A percentile compares a stretch with the other conserved stretches of the same genome.
phyloP scores from a whole-genome alignment of 73 alveolate genomes.

The Uronychia binucleata region DNA sequence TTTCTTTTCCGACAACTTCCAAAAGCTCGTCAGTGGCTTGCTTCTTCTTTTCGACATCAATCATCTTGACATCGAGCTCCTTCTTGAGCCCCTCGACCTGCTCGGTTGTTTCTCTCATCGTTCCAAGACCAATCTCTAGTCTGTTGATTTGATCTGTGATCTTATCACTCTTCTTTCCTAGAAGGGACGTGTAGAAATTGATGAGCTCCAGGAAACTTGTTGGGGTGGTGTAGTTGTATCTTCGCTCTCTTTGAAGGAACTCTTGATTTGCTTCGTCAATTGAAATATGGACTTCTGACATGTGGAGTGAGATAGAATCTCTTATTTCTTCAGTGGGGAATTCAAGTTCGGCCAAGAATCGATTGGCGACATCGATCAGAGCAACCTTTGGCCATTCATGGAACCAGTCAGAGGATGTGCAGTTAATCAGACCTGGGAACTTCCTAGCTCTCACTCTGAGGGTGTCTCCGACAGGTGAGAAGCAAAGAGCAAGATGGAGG shows the following conservation, averaged over 20 bases:
- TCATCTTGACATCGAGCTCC: slow-evolving; percentile 97
- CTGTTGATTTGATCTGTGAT: slow-evolving; percentile 91
- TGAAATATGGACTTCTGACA: slow-evolving; percentile 97
- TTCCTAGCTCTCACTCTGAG: slow-evolving; percentile 99
- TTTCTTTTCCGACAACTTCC: slow-evolving; percentile 98
- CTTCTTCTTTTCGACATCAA: slow-evolving; percentile 97
- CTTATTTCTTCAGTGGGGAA: slow-evolving; percentile 79
- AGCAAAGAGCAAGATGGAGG: slow-evolving; percentile 85
- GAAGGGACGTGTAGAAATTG: slow-evolving; percentile 95
- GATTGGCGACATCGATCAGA: slow-evolving; percentile 96
- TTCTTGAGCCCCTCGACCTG: slow-evolving; percentile 97
- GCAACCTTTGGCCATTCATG: slow-evolving; percentile 99
- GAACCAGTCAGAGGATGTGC: slow-evolving; percentile 99
- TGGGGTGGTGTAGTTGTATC: slow-evolving; percentile 99
- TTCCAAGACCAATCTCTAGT: slow-evolving; percentile 96
- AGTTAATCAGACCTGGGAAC: slow-evolving; percentile 99
- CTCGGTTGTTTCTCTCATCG: slow-evolving; percentile 91
- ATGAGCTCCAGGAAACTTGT: slow-evolving; percentile 98
- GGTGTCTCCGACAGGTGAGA: slow-evolving; percentile 99
- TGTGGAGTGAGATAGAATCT: slow-evolving; percentile 67
- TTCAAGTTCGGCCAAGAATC: slow-evolving; percentile 85
- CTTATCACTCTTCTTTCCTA: slow-evolving; percentile 92
- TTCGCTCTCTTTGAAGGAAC: slow-evolving; percentile 92
- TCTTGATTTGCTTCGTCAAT: slow-evolving; percentile 95
- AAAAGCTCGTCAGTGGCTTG: slow-evolving; percentile 93